Base-by-base conservation (phyloP, 331 rosid genomes). In the Phaseolus coccineus region DNA sequence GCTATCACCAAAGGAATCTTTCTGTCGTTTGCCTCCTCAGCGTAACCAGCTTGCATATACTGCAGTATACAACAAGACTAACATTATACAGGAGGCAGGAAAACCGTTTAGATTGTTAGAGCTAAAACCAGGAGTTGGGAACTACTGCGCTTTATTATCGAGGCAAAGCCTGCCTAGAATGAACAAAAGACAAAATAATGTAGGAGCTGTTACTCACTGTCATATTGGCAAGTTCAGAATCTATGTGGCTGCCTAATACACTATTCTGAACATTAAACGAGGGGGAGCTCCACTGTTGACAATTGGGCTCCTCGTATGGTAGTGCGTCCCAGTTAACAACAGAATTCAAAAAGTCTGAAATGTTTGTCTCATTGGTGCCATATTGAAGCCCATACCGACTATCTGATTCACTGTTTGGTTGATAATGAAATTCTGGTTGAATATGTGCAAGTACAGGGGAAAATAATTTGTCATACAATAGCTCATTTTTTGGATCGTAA, bases 401-500 rank as follows among this genome's bases (percentile, higher is more conserved):
- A 14, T 78, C 88, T 13, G 73, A 52, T 56, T 59, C 85, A 61
- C 47, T 73, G 82, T 78, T 66, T 52, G 48, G 74, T 28, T 84
- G 68, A 70, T 59, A 80, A 66, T 31, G 67, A 52, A 68, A 44
- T 52, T 87, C 88, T 2, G 82, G 68, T 15, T 80, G 91, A 80
- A 88, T 51, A 81, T 85, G 93, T 3, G 61, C 19, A 83, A 82
- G 88, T 71, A 46, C 44, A 6, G 98, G 97, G 58, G 97, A 84
- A 80, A 88, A 88, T 19, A 87, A 30, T 35, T 70, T 88, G 81
- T 82, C 82, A 69, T 89, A 90, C 24, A 78, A 47, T 37, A 82
- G 65, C 83, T 77, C 79, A 0, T 51, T 68, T 39, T 22, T 84
- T 15, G 81, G 84, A 56, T 83, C 90, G 79, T 15, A 65, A 55